These are phyloP conservation scores for Forsythia suspensa DNA, from an alignment of 257 asterid species.

Conservation along the genomic window DNA sequence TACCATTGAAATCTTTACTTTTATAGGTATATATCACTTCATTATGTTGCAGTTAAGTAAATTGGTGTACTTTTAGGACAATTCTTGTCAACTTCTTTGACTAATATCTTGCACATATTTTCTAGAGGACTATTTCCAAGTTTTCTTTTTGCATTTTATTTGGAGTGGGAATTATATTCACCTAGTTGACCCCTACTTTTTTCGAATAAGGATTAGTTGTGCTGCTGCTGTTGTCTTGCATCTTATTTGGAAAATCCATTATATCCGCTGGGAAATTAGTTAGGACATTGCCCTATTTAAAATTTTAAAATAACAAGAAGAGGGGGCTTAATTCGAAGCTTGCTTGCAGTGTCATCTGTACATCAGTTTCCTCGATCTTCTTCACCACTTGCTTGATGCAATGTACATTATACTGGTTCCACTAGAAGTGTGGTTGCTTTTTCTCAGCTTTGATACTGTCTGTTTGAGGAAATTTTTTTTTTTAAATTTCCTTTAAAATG, in stretches of 20 bases:
- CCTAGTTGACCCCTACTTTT: background rate
- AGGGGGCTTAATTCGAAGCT: background rate
- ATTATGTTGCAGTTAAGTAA: background rate
- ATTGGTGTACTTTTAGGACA: background rate
- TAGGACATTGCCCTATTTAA: background rate
- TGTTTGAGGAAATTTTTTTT: background rate
- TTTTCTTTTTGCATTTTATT: background rate
- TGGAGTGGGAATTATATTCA: background rate
- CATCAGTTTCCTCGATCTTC: background rate
- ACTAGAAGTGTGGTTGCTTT: background rate
- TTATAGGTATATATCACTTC: background rate
- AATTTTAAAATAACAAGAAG: background rate
- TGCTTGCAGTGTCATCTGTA: background rate
- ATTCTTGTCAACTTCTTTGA: constrained; percentile 10
- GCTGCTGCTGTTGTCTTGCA: background rate
- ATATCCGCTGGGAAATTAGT: background rate
- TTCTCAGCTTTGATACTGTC: background rate
- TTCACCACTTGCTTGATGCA: background rate
- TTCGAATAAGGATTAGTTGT: background rate
- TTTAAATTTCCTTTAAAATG: background rate
- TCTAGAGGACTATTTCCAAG: background rate
- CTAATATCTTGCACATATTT: background rate
- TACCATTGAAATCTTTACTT: background rate
- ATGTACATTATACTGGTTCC: constrained; percentile 7
- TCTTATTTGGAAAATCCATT: background rate